phyloP scores from a whole-genome alignment of 768 basidiomycete species.

The Naganishia randhawae region DNA sequence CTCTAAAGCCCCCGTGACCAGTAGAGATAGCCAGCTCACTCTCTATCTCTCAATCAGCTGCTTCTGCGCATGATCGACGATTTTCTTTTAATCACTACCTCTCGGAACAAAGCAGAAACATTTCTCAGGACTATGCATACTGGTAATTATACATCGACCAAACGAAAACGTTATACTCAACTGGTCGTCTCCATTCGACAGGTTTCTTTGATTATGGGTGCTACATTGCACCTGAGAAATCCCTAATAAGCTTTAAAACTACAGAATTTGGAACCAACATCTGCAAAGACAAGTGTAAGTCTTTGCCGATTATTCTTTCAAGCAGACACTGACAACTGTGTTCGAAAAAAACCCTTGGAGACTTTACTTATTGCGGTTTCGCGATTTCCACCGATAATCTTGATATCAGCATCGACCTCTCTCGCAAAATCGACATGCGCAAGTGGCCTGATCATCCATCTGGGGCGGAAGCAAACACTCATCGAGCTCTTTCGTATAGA shows the following conservation, averaged over 20 bases:
- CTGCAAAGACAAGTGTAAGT: slow-evolving; percentile 54
- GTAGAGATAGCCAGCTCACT: not conserved
- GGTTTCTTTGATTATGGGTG: slow-evolving; percentile 95
- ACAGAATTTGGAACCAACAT: slow-evolving; percentile 13
- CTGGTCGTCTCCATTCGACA: slow-evolving; percentile 15
- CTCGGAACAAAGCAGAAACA: slow-evolving; percentile 57
- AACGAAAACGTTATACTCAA: not conserved
- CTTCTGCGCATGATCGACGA: slow-evolving; percentile 89
- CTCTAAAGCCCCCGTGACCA: not conserved
- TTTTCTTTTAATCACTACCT: slow-evolving; percentile 81
- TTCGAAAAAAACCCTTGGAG: slow-evolving; percentile 51
- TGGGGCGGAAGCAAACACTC: too few relatives aligned
- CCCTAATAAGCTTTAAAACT: slow-evolving; percentile 71
- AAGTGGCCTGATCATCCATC: slow-evolving; percentile 35
- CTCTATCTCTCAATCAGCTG: slow-evolving; percentile 54
- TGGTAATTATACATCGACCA: slow-evolving; percentile 52
- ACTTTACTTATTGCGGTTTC: slow-evolving; percentile 91
- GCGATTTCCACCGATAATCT: slow-evolving; percentile 71
- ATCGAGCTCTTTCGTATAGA: not conserved
- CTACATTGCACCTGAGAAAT: slow-evolving; percentile 82
- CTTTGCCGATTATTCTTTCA: slow-evolving; percentile 48
- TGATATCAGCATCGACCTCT: slow-evolving; percentile 74
- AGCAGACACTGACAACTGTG: not conserved
- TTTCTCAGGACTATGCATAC: slow-evolving; percentile 74
- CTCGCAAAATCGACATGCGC: slow-evolving; percentile 65